Conservation (phyloP, 1,284 basidiomycete genomes). For the Sutorius eximius region DNA sequence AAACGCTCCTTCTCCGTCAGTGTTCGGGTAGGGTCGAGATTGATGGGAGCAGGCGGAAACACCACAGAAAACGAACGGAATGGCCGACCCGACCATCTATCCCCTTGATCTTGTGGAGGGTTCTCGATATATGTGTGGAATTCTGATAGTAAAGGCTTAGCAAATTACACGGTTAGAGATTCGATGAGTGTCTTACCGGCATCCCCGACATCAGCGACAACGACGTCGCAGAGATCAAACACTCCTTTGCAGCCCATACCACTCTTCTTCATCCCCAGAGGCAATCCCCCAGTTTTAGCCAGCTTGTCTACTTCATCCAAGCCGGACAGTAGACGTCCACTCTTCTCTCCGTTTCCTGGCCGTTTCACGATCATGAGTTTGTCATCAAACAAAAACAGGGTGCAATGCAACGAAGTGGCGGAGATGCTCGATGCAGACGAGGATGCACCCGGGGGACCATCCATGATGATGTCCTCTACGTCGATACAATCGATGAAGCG, state of each 20-base stretch:
- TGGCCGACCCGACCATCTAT: slow-evolving; percentile 80
- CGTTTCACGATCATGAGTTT: slow-evolving; percentile 92
- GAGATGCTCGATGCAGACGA: slow-evolving; percentile 43
- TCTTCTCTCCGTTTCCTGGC: slow-evolving; percentile 68
- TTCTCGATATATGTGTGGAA: slow-evolving; percentile 83
- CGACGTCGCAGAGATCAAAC: slow-evolving; percentile 82
- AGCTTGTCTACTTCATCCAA: slow-evolving; percentile 84
- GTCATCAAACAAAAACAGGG: slow-evolving; percentile 94
- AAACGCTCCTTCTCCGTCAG: slow-evolving; percentile 78
- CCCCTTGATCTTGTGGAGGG: slow-evolving; percentile 76
- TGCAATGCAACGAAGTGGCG: slow-evolving; percentile 68
- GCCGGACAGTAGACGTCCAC: slow-evolving; percentile 76
- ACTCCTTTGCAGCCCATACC: slow-evolving; percentile 87
- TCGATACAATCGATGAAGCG: slow-evolving; percentile 93
- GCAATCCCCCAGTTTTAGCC: slow-evolving; percentile 60
- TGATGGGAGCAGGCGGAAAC: slow-evolving; percentile 63
- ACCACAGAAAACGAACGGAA: slow-evolving; percentile 76
- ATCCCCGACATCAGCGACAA: slow-evolving; percentile 81
- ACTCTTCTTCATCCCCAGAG: slow-evolving; percentile 67
- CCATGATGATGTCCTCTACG: slow-evolving; percentile 78
- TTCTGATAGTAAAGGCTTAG: slow-evolving; percentile 47
- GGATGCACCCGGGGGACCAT: slow-evolving; percentile 44
- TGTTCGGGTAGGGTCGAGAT: slow-evolving; percentile 62
- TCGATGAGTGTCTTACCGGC: slow-evolving; percentile 54
- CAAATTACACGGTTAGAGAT: slow-evolving; percentile 7